A percentile compares a stretch with the other conserved stretches of the same genome.
phyloP scores from a whole-genome alignment of 78 protist genomes.

The Tieghemostelium lacteum region DNA sequence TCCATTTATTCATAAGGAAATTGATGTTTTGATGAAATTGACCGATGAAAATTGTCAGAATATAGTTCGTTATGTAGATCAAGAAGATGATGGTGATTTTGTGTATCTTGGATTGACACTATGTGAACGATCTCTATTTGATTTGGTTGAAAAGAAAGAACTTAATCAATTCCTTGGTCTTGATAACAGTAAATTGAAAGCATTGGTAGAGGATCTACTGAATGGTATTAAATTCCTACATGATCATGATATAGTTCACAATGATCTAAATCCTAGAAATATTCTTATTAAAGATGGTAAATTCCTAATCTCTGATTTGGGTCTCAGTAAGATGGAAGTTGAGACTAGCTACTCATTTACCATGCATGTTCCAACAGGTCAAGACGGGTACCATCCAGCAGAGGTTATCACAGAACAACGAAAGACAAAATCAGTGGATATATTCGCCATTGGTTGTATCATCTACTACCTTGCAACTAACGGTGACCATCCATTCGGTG shows the following conservation, averaged over 20 bases:
- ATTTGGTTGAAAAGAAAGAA: conserved; percentile 31
- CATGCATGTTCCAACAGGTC: neutral
- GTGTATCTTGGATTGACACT: conserved; percentile 53
- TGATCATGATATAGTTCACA: neutral
- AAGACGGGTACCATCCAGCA: conserved; percentile 14
- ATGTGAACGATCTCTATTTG: conserved; percentile 53
- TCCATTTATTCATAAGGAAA: conserved; percentile 22
- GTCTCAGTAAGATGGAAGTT: conserved; percentile 24
- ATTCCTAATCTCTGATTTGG: conserved; percentile 2
- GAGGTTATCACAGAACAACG: conserved; percentile 1
- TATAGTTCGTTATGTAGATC: conserved; percentile 59
- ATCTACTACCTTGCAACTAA: neutral
- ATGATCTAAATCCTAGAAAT: conserved; percentile 26
- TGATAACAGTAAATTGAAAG: too few relatives aligned
- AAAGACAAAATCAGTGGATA: conserved; percentile 12
- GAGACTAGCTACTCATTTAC: neutral
- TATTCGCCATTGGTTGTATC: conserved; percentile 13
- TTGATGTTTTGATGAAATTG: conserved; percentile 31
- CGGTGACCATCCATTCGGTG: conserved; percentile 25
- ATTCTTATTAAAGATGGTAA: neutral
- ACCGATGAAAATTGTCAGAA: conserved; percentile 23
- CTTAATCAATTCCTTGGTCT: neutral
- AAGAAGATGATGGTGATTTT: conserved; percentile 63
- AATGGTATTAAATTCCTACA: conserved; percentile 17
- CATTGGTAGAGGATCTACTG: neutral